Conservation (phyloP, 2,329 filamentous ascomycete genomes). For the Eutypella sp. region DNA sequence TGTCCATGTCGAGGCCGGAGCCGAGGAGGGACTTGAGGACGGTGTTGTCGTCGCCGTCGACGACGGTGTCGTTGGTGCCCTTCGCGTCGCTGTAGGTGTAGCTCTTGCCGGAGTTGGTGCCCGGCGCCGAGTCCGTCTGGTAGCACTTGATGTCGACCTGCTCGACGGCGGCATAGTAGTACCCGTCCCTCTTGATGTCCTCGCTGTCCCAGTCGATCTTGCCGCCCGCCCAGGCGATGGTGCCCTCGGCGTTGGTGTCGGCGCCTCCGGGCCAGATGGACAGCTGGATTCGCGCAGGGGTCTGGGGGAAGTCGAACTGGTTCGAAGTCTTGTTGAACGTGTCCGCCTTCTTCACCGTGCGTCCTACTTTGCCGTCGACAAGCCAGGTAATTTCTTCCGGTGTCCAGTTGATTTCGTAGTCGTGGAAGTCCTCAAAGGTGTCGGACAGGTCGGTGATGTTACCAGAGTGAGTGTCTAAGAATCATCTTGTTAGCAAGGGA, state of each 20-base stretch:
- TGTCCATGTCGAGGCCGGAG: conserved; percentile 71
- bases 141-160: conserved; percentile 85
- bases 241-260: conserved; percentile 72
- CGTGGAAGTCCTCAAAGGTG: conserved; percentile 75
- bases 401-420: conserved; percentile 90
- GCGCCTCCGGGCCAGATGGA: conserved; percentile 95
- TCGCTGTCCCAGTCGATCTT: conserved; percentile 77
- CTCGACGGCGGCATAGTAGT: conserved; percentile 79
- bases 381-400: conserved; percentile 82
- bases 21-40: conserved; percentile 73
- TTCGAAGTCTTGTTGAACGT: conserved; percentile 84
- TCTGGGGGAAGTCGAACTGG: conserved; percentile 85
- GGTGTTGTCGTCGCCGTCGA: conserved; percentile 69
- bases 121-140: conserved; percentile 56
- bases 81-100: conserved; percentile 68
- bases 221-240: conserved; percentile 88
- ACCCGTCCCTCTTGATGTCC: conserved; percentile 77
- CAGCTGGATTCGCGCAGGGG: conserved; percentile 82
- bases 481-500: conserved; percentile 15
- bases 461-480: conserved; percentile 66
- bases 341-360: conserved; percentile 67
- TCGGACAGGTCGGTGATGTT: conserved; percentile 63
- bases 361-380: conserved; percentile 74
- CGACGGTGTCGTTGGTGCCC: conserved; percentile 71
- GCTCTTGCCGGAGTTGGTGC: conserved; percentile 61